These are phyloP conservation scores for Pseudonitzschia multiseries DNA, from an alignment of 108 stramenopile species.

Conservation along the genomic window DNA sequence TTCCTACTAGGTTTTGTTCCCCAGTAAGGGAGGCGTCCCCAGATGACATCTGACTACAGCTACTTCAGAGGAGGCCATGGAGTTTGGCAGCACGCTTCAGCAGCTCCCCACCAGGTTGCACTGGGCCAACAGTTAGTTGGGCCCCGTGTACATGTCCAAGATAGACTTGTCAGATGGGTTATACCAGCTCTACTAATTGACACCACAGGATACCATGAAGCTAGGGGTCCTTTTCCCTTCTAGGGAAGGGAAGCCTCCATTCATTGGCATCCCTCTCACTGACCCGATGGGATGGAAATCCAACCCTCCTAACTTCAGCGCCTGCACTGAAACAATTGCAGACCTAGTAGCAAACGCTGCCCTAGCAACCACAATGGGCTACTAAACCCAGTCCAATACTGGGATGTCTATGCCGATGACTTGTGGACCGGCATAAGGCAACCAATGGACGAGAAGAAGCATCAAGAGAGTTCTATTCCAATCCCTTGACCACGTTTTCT, in stretches of 20 bases:
- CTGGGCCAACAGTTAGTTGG: constrained; percentile 12
- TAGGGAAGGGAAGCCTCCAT: background rate
- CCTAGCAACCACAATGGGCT: constrained; percentile 19
- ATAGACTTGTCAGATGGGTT: constrained; percentile 41
- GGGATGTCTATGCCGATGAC: constrained; percentile 51
- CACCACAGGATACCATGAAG: constrained; percentile 23
- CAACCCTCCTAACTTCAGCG: constrained; percentile 45
- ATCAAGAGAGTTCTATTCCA: constrained; percentile 28
- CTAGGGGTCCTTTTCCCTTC: constrained; percentile 35
- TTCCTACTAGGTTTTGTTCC: constrained; percentile 34
- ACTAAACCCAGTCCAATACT: constrained; percentile 16
- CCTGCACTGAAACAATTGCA: constrained; percentile 36
- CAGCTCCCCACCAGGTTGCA: constrained; percentile 24
- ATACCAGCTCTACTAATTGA: constrained; percentile 24
- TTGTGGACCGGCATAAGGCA: constrained; percentile 37
- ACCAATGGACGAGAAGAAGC: background rate
- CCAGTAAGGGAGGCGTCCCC: constrained; percentile 30
- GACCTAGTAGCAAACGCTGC: background rate
- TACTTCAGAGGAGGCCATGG: constrained; percentile 43
- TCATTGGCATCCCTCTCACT: constrained; percentile 8
- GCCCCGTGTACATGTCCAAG: constrained; percentile 28
- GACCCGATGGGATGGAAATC: constrained; percentile 50
- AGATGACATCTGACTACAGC: too few relatives aligned
- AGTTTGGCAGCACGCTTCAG: constrained; percentile 38
- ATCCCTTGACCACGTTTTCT: constrained; percentile 30